Percentiles rank a stretch among this genome's conserved stretches.
Conservation (phyloP, 192 early-diverging fungal species). For the Coemansia asiatica region DNA sequence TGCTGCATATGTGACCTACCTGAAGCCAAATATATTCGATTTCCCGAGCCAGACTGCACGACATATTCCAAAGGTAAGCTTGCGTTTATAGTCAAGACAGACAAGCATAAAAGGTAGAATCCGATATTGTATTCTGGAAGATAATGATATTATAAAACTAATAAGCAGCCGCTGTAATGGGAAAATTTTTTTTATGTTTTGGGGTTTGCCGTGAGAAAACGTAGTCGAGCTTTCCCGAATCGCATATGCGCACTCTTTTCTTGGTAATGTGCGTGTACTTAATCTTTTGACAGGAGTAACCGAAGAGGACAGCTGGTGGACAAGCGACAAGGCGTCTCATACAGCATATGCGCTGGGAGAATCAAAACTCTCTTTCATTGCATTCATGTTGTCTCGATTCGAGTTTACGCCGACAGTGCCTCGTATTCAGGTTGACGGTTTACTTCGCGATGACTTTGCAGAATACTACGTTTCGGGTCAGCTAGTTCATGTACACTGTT, state of each 20-base stretch:
- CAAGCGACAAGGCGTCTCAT: slow-evolving; percentile 7
- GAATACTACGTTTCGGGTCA: slow-evolving; percentile 9
- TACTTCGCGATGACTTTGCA: slow-evolving; percentile 11
- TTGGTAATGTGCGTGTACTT: slow-evolving; percentile 9
- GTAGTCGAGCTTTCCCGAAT: slow-evolving; percentile 5
- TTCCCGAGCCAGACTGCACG: not conserved
- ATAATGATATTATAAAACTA: not conserved
- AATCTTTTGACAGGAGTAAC: slow-evolving; percentile 12
- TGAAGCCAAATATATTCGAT: slow-evolving; percentile 10
- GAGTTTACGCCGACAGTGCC: slow-evolving; percentile 5
- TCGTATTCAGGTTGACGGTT: slow-evolving; percentile 3
- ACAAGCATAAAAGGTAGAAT: too few species aligned
- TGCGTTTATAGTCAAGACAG: too few species aligned
- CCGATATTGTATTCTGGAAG: too few species aligned
- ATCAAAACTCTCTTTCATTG: slow-evolving; percentile 9
- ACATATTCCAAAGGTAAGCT: slow-evolving; percentile 6
- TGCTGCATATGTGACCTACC: slow-evolving; percentile 13
- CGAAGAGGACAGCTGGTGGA: slow-evolving; percentile 4
- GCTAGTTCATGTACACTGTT: not conserved
- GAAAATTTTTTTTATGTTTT: too few species aligned
- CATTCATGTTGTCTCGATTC: slow-evolving; percentile 12
- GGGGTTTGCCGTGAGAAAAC: too few species aligned
- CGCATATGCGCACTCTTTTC: not conserved
- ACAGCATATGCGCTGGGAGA: slow-evolving; percentile 2
- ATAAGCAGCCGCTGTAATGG: too few species aligned